Evolutionary conservation across 306 rosid genomes (phyloP).

Genomic region (Quillaja saponaria): DNA sequence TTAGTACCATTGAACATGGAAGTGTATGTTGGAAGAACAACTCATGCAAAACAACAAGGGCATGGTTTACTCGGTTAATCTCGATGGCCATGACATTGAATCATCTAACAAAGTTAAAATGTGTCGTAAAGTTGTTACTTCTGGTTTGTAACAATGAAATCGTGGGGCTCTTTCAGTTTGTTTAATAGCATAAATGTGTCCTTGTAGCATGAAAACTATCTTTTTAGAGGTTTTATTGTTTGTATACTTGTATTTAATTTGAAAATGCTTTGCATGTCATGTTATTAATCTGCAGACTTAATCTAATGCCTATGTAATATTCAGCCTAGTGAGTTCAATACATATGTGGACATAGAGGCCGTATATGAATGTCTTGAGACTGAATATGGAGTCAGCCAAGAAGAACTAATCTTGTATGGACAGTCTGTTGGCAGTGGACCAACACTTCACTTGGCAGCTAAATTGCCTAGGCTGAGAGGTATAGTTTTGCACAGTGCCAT

Average conservation of each 20-base stretch:
- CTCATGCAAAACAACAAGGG: background rate
- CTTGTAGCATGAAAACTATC: no score
- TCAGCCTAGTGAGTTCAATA: slow-evolving; percentile 95
- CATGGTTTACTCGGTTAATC: background rate
- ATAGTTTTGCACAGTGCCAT: slow-evolving; percentile 94
- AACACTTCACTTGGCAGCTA: slow-evolving; percentile 91
- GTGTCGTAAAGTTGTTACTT: slow-evolving; percentile 1
- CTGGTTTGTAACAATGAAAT: slow-evolving; percentile 7
- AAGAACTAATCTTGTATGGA: slow-evolving; percentile 89
- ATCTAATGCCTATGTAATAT: slow-evolving; percentile 23
- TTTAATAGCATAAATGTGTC: background rate
- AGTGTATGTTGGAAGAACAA: slow-evolving; percentile 1
- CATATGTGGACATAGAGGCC: slow-evolving; percentile 96
- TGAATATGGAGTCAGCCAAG: slow-evolving; percentile 91
- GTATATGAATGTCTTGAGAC: slow-evolving; percentile 91
- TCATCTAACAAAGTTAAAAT: slow-evolving; percentile 19
- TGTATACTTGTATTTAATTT: slow-evolving; percentile 2
- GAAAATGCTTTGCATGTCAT: slow-evolving; percentile 2
- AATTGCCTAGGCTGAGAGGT: slow-evolving; percentile 88
- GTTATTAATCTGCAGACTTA: slow-evolving; percentile 2
- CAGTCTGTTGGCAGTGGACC: slow-evolving; percentile 99
- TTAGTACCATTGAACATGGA: background rate
- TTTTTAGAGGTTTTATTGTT: background rate
- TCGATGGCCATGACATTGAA: background rate
- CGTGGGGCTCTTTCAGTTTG: slow-evolving; percentile 4